phyloP scores from a whole-genome alignment of 495 filamentous ascomycete genomes.

The Hypomontagnella submonticulosa region DNA sequence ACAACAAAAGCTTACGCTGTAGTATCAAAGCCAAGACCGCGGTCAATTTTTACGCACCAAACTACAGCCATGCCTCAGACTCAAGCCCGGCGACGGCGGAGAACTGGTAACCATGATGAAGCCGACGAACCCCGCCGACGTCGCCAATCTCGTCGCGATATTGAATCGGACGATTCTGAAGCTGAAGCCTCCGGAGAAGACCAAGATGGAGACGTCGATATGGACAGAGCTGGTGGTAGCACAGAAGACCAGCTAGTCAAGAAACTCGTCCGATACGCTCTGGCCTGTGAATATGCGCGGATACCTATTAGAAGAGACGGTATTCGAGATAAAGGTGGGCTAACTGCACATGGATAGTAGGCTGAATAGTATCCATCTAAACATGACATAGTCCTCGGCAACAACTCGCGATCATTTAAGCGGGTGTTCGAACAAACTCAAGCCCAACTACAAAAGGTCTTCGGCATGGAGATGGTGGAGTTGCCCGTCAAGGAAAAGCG shows the following conservation, averaged over 20 bases:
- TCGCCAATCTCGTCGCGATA: conserved; percentile 38
- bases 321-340: conserved; percentile 76
- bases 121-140: conserved; percentile 29
- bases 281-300: conserved; percentile 89
- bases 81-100: conserved; percentile 41
- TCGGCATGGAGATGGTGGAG: conserved; percentile 90
- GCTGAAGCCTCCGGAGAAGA: conserved; percentile 46
- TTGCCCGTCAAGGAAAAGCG: conserved; percentile 84
- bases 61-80: conserved; percentile 37
- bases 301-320: conserved; percentile 79
- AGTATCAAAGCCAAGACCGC: neutral
- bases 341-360: neutral
- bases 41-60: neutral
- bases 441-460: conserved; percentile 68
- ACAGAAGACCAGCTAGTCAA: conserved; percentile 78
- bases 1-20: no score
- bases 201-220: conserved; percentile 51
- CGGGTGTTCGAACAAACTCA: conserved; percentile 75
- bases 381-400: conserved; percentile 59
- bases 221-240: conserved; percentile 42
- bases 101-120: conserved; percentile 35
- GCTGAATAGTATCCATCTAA: neutral
- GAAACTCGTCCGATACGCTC: conserved; percentile 88
- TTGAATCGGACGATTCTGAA: conserved; percentile 50
- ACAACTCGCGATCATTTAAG: conserved; percentile 71